Evolutionary conservation across 2,329 filamentous ascomycete genomes (phyloP).

Genomic region (Aureobasidium musti): DNA sequence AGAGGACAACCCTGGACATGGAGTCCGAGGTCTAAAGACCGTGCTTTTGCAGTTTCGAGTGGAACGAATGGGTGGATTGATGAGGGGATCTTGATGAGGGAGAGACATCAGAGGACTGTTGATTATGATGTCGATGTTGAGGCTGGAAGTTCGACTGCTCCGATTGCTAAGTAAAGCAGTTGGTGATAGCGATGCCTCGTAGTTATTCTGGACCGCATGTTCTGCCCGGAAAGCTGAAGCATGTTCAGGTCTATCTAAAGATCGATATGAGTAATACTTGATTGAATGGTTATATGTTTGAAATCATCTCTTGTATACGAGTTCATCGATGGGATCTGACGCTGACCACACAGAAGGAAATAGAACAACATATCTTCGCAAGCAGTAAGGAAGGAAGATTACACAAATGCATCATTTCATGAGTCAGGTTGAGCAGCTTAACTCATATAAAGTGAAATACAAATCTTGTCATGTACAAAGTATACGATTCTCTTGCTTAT

Average conservation of each 20-base stretch:
- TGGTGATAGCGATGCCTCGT: too few species aligned
- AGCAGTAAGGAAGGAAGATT: not conserved
- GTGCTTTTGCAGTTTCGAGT: conserved; percentile 59
- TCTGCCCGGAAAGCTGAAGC: too few species aligned
- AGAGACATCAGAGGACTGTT: conserved; percentile 8
- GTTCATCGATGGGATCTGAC: too few species aligned
- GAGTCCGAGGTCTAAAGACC: conserved; percentile 71
- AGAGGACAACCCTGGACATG: conserved; percentile 87
- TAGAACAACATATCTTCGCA: too few species aligned
- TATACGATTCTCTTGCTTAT: not conserved
- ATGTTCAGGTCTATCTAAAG: too few species aligned
- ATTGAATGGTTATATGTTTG: too few species aligned
- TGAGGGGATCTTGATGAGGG: not conserved
- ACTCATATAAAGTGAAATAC: too few species aligned
- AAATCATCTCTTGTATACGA: too few species aligned
- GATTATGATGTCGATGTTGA: conserved; percentile 11
- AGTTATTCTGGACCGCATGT: too few species aligned
- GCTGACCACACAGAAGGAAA: too few species aligned
- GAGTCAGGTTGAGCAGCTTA: not conserved
- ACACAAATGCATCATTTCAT: not conserved
- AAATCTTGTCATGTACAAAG: not conserved
- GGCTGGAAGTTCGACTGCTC: conserved; percentile 4
- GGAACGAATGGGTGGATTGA: conserved; percentile 23
- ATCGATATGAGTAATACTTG: too few species aligned
- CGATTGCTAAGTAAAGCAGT: not conserved